Percentiles rank a stretch among this genome's conserved stretches.
phyloP scores from a whole-genome alignment of 108 stramenopile genomes.

The Thalassiosira profunda region DNA sequence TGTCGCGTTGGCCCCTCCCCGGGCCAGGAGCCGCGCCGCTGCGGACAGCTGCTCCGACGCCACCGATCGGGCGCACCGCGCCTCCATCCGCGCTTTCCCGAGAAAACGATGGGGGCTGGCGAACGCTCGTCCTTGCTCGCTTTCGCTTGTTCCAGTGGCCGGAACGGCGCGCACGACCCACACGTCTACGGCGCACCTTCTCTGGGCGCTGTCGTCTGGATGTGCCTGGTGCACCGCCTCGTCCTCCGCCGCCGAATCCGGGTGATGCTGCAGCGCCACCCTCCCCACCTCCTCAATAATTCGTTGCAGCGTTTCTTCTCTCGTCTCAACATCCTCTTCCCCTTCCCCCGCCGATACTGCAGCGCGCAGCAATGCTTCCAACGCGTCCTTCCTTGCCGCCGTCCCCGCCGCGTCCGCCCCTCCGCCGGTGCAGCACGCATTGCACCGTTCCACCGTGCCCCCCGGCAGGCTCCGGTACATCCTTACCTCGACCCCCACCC shows the following conservation, averaged over 20 bases:
- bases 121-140: background rate
- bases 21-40: slow-evolving; percentile 3
- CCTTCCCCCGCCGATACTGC: background rate
- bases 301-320: slow-evolving; percentile 15
- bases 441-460: slow-evolving; percentile 64
- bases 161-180: slow-evolving; percentile 25
- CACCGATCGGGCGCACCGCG: slow-evolving; percentile 35
- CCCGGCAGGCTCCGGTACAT: slow-evolving; percentile 75
- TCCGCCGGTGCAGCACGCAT: slow-evolving; percentile 45
- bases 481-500: slow-evolving; percentile 15
- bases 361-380: slow-evolving; percentile 16
- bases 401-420: slow-evolving; percentile 37
- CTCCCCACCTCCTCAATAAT: slow-evolving; percentile 36
- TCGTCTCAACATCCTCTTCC: background rate
- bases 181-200: slow-evolving; percentile 18
- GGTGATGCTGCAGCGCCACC: slow-evolving; percentile 26
- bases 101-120: slow-evolving; percentile 21
- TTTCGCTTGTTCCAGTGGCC: background rate
- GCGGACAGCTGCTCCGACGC: slow-evolving; percentile 22
- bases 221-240: background rate
- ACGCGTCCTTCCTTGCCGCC: slow-evolving; percentile 31
- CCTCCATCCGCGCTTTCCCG: slow-evolving; percentile 24
- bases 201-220: background rate
- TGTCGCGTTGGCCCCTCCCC: background rate
- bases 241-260: slow-evolving; percentile 1